Evolutionary conservation across 768 basidiomycete genomes (phyloP).

Genomic region (Clitopilus hobsonii): DNA sequence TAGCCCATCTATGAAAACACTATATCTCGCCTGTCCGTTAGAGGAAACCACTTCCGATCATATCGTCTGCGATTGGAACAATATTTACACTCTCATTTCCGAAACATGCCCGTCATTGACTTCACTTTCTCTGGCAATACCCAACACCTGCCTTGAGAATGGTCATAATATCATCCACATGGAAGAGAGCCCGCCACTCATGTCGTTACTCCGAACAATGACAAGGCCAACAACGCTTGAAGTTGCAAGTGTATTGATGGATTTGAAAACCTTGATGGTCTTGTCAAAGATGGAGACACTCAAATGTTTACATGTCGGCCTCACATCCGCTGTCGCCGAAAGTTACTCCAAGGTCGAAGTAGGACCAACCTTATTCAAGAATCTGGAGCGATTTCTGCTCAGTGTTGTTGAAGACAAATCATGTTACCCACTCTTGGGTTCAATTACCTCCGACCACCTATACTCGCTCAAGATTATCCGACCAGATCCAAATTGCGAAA

Average conservation of each 20-base stretch:
- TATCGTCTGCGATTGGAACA: too few relatives aligned
- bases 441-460: background rate
- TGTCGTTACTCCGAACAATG: background rate
- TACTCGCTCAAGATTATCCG: background rate
- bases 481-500: too few relatives aligned
- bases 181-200: background rate
- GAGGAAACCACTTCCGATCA: too few relatives aligned
- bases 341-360: background rate
- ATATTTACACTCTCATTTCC: too few relatives aligned
- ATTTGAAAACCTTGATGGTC: background rate
- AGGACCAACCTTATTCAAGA: background rate
- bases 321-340: background rate
- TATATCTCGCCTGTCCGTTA: too few relatives aligned
- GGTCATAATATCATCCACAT: background rate
- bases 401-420: background rate
- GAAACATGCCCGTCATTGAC: too few relatives aligned
- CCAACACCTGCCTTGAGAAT: too few relatives aligned
- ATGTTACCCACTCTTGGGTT: background rate
- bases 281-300: background rate
- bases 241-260: background rate
- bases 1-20: too few relatives aligned
- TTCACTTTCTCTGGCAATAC: too few relatives aligned
- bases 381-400: background rate
- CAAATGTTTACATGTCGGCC: background rate
- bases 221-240: background rate